Base-by-base conservation (phyloP, 805 yeast species). In the Starmerella bombi region DNA sequence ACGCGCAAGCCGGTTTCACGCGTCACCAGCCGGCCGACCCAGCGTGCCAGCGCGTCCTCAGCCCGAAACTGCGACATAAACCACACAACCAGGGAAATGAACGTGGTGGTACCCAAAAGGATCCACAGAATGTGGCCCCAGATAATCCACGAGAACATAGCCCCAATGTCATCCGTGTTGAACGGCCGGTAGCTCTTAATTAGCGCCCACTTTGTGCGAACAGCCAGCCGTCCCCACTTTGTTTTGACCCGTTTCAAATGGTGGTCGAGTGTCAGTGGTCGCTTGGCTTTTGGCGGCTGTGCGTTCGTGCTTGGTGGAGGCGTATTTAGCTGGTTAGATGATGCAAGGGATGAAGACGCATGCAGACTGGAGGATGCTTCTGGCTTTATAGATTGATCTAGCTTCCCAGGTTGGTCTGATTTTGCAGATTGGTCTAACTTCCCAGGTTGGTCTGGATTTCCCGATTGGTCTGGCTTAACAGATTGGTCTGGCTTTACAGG, bases 151-250 rank as follows among this genome's bases (percentile, higher is more conserved):
- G 94, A 81, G 43, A 88, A 74, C 46, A 91, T 68, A 3, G 97
- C 97, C 27, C 84, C 72, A 41, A 85, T 71, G 54, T 88, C 96
- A 60, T 91, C 97, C n/a, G 81, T 73, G 56, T 80, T 86, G 63
- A 83, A 82, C 1, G 95, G 95, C 15, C 93, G 67, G 49, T 75
- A 73, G 10, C 83, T 80, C 38, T 72, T 68, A 42, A 81, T 80
- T 38, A 91, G 59, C 2, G 75, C 57, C 94, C 95, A 85, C 57
- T 76, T 78, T 38, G 77, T 46, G 34, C 75, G 60, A 28, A 73
- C 70, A 20, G 59, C 55, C 12, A 72, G 40, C 19, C 71, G 60
- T 25, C 66, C 65, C 32, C 60, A 53, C 10, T 62, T 43, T 5
- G 66, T 60, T 5, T 63, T 62, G 0, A 74, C 66, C 6, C 62